Base-by-base conservation (phyloP, 805 yeast genomes). In the Cyberlindnera mrakii region DNA sequence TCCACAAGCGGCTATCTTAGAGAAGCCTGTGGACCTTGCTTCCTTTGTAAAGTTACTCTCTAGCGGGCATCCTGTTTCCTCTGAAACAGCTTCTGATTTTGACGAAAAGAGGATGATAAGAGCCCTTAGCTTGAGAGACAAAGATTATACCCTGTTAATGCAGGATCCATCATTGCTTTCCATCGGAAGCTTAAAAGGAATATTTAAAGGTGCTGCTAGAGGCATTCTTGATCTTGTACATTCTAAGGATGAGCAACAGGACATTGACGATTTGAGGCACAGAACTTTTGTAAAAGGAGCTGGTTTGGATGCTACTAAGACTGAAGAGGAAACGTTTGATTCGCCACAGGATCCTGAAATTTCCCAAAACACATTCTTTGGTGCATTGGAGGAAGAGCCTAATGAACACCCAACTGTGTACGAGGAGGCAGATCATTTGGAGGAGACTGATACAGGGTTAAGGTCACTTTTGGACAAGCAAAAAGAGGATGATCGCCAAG, bases 231-330 rank as follows among this genome's bases (percentile, higher is more conserved):
- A 42, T 18, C 43, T 48, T 25, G 23, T 45, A 17, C 39, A 41
- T n/a, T 36, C 52, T 7, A 33, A 39, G 16, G 52, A 48, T 30
- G 43, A 45, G 30, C 49, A 45, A 29, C 52, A 45, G 20, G 41
- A 35, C 20, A 30, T 48, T 19, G 46, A 48, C 27, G 42, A 48
- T 14, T 49, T 32, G 37, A 40, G 48, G 32, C 45, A 44, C 14
- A 34, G 50, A 20, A 47, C 48, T 1, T 49, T 37, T 36, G 33
- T 35, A 3, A 44, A 46, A 34, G 41, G 44, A 17, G 33, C 44
- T 40, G 50, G 40, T 3, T 35, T 46, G 33, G 47, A 44, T 15
- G 44, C 47, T 15, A 42, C 52, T 2, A 39, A 30, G 14, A 17
- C 35, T 7, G 29, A 19, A 10, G 38, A 19, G 14, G 35, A 29